A percentile compares a stretch with the other conserved stretches of the same genome.
Evolutionary conservation across 2,329 filamentous ascomycete genomes (phyloP).

Genomic region (Alternaria sp.): DNA sequence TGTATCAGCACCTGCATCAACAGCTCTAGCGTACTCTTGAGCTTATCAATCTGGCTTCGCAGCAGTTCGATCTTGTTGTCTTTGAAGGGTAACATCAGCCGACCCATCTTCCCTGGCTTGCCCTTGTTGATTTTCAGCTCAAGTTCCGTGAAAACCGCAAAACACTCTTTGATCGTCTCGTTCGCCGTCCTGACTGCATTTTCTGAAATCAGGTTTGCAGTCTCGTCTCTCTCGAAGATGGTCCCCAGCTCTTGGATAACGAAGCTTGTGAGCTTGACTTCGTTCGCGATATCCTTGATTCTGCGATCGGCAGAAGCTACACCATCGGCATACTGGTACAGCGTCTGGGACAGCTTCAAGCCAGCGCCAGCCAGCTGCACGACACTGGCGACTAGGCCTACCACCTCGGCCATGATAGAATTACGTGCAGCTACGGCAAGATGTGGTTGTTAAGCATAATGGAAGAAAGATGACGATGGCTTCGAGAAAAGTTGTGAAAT

Average conservation of each 20-base stretch:
- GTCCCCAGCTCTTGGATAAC: slow-evolving; percentile 38
- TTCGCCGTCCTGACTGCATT: slow-evolving; percentile 35
- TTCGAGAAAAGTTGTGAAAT: not conserved
- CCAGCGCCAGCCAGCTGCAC: slow-evolving; percentile 40
- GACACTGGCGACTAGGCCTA: slow-evolving; percentile 38
- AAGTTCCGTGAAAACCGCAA: slow-evolving; percentile 32
- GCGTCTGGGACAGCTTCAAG: slow-evolving; percentile 35
- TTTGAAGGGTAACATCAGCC: slow-evolving; percentile 38
- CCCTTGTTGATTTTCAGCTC: slow-evolving; percentile 32
- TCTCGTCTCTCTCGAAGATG: slow-evolving; percentile 35
- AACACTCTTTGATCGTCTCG: slow-evolving; percentile 38
- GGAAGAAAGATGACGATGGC: not conserved
- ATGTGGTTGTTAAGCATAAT: not conserved
- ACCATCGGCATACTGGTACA: slow-evolving; percentile 41
- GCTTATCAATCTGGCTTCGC: slow-evolving; percentile 36
- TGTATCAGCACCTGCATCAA: slow-evolving; percentile 37
- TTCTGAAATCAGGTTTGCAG: slow-evolving; percentile 29
- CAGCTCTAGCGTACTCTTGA: slow-evolving; percentile 39
- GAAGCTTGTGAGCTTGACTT: slow-evolving; percentile 35
- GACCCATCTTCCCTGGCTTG: slow-evolving; percentile 32
- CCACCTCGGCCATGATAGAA: slow-evolving; percentile 30
- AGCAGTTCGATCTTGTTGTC: slow-evolving; percentile 40
- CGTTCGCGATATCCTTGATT: slow-evolving; percentile 37
- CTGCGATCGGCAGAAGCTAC: slow-evolving; percentile 38
- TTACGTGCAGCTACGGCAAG: not conserved